A percentile compares a stretch with the other conserved stretches of the same genome.
Evolutionary conservation across 148 eudicot species (phyloP).

Genomic region (Limonium bicolor): DNA sequence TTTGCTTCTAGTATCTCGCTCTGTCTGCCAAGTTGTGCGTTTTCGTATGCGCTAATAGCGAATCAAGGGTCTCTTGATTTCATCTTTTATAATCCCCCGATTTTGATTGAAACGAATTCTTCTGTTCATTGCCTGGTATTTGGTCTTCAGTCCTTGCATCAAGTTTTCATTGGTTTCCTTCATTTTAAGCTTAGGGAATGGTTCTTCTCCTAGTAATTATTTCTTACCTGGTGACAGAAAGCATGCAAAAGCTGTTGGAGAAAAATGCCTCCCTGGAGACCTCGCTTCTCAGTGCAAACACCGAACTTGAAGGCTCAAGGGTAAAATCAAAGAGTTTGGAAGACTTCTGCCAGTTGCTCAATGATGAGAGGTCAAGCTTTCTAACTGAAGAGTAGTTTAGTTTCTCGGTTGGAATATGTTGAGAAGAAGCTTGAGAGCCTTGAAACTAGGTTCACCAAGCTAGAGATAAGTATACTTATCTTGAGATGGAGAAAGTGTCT

Average conservation of each 20-base stretch:
- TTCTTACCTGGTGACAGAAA: slow-evolving; percentile 48
- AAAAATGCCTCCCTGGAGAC: slow-evolving; percentile 52
- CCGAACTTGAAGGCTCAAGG: slow-evolving; percentile 72
- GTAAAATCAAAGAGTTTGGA: slow-evolving; percentile 71
- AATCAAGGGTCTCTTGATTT: no score
- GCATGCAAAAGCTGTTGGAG: slow-evolving; percentile 61
- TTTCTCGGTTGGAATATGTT: slow-evolving; percentile 49
- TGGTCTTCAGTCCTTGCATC: no score
- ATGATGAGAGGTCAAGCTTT: slow-evolving; percentile 51
- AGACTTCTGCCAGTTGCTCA: slow-evolving; percentile 55
- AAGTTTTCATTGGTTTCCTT: no score
- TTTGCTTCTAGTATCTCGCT: no score
- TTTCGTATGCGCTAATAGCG: no score
- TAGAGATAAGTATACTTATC: slow-evolving; percentile 46
- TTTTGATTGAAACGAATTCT: no score
- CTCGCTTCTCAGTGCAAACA: slow-evolving; percentile 55
- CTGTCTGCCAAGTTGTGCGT: no score
- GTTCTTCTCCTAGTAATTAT: no score
- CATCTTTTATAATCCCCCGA: no score
- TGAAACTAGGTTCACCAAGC: slow-evolving; percentile 42
- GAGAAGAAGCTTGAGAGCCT: slow-evolving; percentile 46
- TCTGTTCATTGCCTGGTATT: no score
- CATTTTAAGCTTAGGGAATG: no score
- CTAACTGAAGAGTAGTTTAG: slow-evolving; percentile 36
- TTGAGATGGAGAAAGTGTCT: slow-evolving; percentile 59